Conservation (phyloP, 2,329 filamentous ascomycete genomes). For the Trematosphaeria pertusa region DNA sequence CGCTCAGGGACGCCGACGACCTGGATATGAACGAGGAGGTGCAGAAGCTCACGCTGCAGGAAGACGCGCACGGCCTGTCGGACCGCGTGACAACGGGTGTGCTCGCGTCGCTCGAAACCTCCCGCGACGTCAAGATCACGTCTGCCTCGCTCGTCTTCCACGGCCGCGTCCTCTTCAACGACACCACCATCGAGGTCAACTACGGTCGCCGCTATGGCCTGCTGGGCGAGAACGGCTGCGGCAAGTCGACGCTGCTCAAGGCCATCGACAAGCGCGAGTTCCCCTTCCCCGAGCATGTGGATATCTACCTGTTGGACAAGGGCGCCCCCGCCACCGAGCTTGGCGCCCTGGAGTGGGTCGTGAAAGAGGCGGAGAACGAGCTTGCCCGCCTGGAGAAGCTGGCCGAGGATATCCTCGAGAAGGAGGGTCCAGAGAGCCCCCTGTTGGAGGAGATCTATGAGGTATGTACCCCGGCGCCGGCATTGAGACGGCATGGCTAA, state of each 20-base stretch:
- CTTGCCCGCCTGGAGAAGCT: slow-evolving; percentile 87
- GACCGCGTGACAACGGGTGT: slow-evolving; percentile 99
- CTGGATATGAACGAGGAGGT: slow-evolving; percentile 75
- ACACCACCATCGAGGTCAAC: slow-evolving; percentile 91
- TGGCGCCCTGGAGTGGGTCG: slow-evolving; percentile 96
- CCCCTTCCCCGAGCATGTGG: slow-evolving; percentile 93
- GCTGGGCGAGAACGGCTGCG: slow-evolving; percentile 97
- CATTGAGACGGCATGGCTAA: slow-evolving; percentile 13
- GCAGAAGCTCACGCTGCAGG: slow-evolving; percentile 86
- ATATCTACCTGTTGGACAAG: slow-evolving; percentile 98
- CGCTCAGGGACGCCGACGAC: slow-evolving; percentile 65
- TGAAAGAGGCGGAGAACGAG: slow-evolving; percentile 91
- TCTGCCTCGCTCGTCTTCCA: slow-evolving; percentile 95
- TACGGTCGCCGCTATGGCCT: slow-evolving; percentile 93
- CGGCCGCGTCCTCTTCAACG: slow-evolving; percentile 92
- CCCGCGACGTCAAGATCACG: slow-evolving; percentile 96
- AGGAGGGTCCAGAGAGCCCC: slow-evolving; percentile 88
- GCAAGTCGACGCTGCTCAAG: slow-evolving; percentile 97
- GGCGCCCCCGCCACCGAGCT: slow-evolving; percentile 88
- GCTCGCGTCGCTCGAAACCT: slow-evolving; percentile 80
- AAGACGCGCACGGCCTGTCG: slow-evolving; percentile 95
- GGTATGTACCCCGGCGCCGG: slow-evolving; percentile 60
- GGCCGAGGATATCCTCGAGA: slow-evolving; percentile 89
- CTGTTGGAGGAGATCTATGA: slow-evolving; percentile 95
- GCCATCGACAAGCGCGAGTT: slow-evolving; percentile 92